Evolutionary conservation across 116 monocot species (phyloP), one percentile per base, ranked within the genome.

Genomic region (Zostera marina): DNA sequence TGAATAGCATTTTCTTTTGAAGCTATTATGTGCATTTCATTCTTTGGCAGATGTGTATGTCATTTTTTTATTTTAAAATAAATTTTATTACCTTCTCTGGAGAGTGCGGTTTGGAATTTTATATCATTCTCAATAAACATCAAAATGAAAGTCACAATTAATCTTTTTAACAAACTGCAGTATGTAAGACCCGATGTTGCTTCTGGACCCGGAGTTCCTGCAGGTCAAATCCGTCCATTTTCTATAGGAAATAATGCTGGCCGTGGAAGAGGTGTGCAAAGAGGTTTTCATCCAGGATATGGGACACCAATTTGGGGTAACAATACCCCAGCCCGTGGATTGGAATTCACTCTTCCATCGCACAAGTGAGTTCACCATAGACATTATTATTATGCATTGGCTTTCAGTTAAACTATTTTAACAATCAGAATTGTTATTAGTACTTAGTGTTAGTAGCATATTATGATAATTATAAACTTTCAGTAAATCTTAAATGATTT

Each of bases 171-270:
- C 53, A 2, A n/a, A 19, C 3, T 78, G 72, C 80, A 96, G 96
- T 96, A 96, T 66, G 59, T 96, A 66, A 72, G 96, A 70, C 96
- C 89, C 69, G 93, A 83, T 53, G 77, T 71, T 26, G 57, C 63
- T 49, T 58, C 81, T 62, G 19, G 55, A 51, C 49, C 78, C 56
- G 79, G 79, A 22, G 74, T 63, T 21, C 25, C 92, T 53, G 45
- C 73, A 13, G 76, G 80, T 65, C 85, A 89, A 68, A 58, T 73
- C 22, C 85, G 89, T 40, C 89, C 88, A 55, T 77, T 68, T 11
- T 14, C 62, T 11, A 63, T 68, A 21, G 88, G 73, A 5, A 44
- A 76, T 3, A 38, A 60, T 59, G 59, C 66, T 65, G 85, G 85
- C 59, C 69, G 85, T 19, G 77, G 85, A 44, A 76, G 89, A 82